Evolutionary conservation across 768 basidiomycete species (phyloP).

Genomic region (Punctularia strigosozonata): DNA sequence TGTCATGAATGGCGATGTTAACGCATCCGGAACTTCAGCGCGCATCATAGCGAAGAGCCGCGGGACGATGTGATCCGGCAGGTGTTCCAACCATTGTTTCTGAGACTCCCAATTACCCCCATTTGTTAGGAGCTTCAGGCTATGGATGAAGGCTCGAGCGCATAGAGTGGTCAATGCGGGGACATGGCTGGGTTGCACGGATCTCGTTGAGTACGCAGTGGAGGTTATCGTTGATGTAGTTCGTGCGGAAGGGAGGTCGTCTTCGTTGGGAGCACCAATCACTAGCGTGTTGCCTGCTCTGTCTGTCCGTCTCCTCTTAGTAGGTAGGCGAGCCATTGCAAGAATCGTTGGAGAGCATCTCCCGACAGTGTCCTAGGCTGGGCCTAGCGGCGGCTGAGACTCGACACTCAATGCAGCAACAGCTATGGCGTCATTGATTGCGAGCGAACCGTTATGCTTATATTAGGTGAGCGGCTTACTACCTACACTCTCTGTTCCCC

Average conservation of each 20-base stretch:
- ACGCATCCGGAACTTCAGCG: conserved; percentile 34
- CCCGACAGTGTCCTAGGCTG: too few species aligned
- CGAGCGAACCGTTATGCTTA: too few species aligned
- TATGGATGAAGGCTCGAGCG: conserved; percentile 34
- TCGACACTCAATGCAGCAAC: too few species aligned
- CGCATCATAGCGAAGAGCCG: conserved; percentile 40
- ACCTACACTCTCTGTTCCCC: too few species aligned
- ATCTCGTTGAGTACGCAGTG: conserved; percentile 36
- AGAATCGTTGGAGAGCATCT: too few species aligned
- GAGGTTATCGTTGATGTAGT: conserved; percentile 33
- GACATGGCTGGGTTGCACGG: conserved; percentile 19
- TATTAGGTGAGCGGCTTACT: too few species aligned
- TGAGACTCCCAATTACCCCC: conserved; percentile 27
- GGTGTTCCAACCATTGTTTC: conserved; percentile 25
- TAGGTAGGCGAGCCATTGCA: too few species aligned
- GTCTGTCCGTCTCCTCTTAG: not conserved
- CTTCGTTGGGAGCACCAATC: conserved; percentile 34
- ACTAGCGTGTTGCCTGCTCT: conserved; percentile 2
- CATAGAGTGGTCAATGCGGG: conserved; percentile 39
- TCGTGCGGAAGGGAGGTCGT: conserved; percentile 26
- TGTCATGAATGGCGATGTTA: conserved; percentile 43
- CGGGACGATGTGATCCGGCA: conserved; percentile 43
- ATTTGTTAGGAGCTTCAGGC: conserved; percentile 27
- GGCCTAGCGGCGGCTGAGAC: too few species aligned
- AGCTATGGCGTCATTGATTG: too few species aligned